Evolutionary conservation across 2,329 filamentous ascomycete species (phyloP), one percentile per base, ranked within the genome.

Genomic region (Aspergillus brasiliensis): DNA sequence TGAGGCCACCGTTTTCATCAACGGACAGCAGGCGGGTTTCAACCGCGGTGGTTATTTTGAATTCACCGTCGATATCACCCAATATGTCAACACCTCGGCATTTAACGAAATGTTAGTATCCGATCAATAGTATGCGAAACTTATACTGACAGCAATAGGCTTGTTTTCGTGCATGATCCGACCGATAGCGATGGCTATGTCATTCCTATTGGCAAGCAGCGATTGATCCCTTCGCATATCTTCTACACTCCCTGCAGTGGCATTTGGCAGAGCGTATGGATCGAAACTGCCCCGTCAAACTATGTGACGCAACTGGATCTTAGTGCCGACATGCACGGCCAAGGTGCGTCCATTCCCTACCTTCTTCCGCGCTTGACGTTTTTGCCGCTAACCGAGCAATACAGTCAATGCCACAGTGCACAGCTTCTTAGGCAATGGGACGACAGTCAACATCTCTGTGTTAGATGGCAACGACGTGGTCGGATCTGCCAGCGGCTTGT

Each of bases 251-350:
- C 89, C 0, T 91, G 88, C 70, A 88, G 86, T 34, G 89, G 89
- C 5, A 91, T 91, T 63, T 91, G 89, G 89, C 88, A 91, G 69
- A 83, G 82, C 17, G 88, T 91, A 0, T 91, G 88, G 88, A 76
- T 91, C 2, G 86, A 89, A 69, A 80, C 83, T n/a, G 86, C 83
- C 0, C 85, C 88, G 0, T 62, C 75, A 0, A 81, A 83, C 52
- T 78, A 87, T 65, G 83, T 91, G 57, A 83, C 82, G 0, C 78
- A 83, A 42, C 74, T 91, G 2, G 84, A 90, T 62, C 68, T 91
- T 15, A 73, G 80, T 25, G 88, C 86, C 0, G 81, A 81, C 63
- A 84, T 83, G 76, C 65, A 85, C 51, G 85, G 85, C 15, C 71
- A 79, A 60, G 78, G 83, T 81, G 68, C 67, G 78, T 73, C 3